These are phyloP conservation scores for Colletotrichum tropicale DNA, from an alignment of 2,329 filamentous ascomycete genomes.

Conservation along the genomic window DNA sequence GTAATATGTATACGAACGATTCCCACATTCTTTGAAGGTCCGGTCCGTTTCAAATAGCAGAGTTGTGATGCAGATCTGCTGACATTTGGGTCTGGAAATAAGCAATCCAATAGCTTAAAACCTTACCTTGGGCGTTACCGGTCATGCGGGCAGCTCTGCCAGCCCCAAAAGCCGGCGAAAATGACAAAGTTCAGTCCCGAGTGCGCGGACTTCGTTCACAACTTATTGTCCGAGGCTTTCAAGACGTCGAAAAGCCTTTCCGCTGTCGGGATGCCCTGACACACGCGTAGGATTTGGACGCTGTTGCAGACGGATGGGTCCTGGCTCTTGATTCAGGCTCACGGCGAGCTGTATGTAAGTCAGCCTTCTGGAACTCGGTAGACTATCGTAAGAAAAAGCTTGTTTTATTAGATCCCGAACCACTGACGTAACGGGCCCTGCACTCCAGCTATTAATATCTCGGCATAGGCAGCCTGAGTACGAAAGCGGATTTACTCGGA, in stretches of 20 bases:
- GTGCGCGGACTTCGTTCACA: not conserved
- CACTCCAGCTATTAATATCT: not conserved
- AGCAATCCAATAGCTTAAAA: not conserved
- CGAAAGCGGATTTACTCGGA: not conserved
- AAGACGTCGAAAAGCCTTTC: not conserved
- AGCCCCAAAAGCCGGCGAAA: not conserved
- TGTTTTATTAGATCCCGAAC: not conserved
- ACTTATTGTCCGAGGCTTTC: not conserved
- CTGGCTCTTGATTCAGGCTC: not conserved
- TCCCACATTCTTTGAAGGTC: not conserved
- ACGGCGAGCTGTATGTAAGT: not conserved
- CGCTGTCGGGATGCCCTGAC: not conserved
- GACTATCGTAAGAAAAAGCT: not conserved
- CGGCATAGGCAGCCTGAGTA: not conserved
- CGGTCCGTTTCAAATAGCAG: not conserved
- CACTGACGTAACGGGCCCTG: not conserved
- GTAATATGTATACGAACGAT: not conserved
- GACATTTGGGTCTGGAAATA: not conserved
- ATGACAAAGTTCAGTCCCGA: not conserved
- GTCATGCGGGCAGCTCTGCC: not conserved
- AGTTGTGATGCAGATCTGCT: not conserved
- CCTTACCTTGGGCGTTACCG: not conserved
- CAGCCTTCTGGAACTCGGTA: not conserved
- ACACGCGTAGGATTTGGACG: not conserved
- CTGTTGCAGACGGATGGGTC: not conserved